Evolutionary conservation across 108 stramenopile species (phyloP), one percentile per base, ranked within the genome.

Genomic region (Nitzschia palea): DNA sequence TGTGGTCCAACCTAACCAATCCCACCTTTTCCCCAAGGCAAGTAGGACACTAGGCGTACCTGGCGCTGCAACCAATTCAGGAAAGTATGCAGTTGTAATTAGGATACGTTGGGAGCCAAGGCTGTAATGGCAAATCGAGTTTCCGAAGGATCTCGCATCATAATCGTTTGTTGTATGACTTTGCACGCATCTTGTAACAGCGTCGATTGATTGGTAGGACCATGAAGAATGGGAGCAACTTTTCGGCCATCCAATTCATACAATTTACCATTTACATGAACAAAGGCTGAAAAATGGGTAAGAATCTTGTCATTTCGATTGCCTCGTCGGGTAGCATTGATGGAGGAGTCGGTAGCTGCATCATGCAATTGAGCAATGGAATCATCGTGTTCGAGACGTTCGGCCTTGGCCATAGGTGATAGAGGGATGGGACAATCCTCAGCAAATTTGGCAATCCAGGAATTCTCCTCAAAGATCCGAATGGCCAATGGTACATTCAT

Each of bases 201-300:
- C 3, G 80, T 73, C 20, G 29, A 43, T 37, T 69, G 58, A 0
- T 54, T 71, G 6, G 83, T 82, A 0, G 62, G 43, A 30, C 87
- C 94, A 45, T 94, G 86, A 15, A 57, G 44, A 12, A 96, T 76
- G 9, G 97, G 97, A 8, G 90, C 95, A 6, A 71, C 62, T 57
- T 89, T 89, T 2, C 93, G 77, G 26, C 97, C 97, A 70, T 97
- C 97, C 53, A 97, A 74, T 75, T 96, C 95, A 55, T 86, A 90
- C n/a, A 97, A 63, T 57, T 75, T 66, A 20, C 79, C 80, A 64
- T 82, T 64, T 10, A 81, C 80, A 44, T 80, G 73, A 1, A 95
- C 83, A 55, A 91, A 82, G 4, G 96, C 89, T 23, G 91, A 65
- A 78, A 95, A 97, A 67, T 95, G 94, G 18, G 88, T 92, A 22